phyloP scores from a whole-genome alignment of 2,329 filamentous ascomycete genomes.

The Trichoderma hamatum region DNA sequence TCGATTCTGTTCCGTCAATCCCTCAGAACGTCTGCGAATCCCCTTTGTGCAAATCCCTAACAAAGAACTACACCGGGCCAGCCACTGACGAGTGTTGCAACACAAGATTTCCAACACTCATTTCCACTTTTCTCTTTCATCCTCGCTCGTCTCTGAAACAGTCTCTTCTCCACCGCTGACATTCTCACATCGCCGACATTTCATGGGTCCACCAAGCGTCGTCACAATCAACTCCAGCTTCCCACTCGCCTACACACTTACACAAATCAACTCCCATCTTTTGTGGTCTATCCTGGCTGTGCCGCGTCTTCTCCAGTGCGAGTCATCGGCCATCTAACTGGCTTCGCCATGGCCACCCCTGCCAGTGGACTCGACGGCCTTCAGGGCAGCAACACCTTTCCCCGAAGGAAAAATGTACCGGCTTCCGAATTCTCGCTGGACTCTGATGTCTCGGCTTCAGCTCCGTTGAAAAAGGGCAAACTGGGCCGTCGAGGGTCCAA shows the following conservation, averaged over 20 bases:
- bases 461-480: conserved; percentile 50
- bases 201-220: conserved; percentile 12
- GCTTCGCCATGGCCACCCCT: conserved; percentile 35
- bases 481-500: conserved; percentile 54
- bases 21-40: neutral
- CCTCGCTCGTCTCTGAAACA: neutral
- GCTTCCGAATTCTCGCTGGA: conserved; percentile 23
- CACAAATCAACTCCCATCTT: neutral
- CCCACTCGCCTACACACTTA: conserved; percentile 14
- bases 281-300: too few species aligned
- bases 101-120: neutral
- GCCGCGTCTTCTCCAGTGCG: neutral
- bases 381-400: conserved; percentile 26
- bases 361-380: conserved; percentile 22
- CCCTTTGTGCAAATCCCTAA: neutral
- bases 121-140: conserved; percentile 1
- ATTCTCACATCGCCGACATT: conserved; percentile 6
- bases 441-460: conserved; percentile 25
- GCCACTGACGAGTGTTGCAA: neutral
- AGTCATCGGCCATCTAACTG: conserved; percentile 21
- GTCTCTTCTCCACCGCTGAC: conserved; percentile 2
- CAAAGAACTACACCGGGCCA: neutral
- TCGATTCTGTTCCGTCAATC: neutral
- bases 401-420: neutral
- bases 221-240: conserved; percentile 1